Evolutionary conservation across 2,329 filamentous ascomycete genomes (phyloP).

Genomic region (Thermoascus crustaceus): DNA sequence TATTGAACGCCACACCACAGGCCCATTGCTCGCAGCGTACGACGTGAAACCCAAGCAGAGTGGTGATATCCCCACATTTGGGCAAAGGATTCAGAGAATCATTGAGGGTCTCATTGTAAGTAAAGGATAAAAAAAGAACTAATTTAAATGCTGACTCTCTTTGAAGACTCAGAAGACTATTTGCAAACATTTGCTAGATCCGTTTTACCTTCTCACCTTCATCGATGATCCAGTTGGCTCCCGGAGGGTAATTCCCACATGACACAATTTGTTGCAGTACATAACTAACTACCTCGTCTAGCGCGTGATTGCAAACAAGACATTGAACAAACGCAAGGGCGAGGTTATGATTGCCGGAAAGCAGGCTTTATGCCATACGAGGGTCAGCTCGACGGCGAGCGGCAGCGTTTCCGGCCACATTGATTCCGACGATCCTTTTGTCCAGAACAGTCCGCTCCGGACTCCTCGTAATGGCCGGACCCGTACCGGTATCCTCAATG

Average conservation of each 20-base stretch:
- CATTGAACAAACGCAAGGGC: slow-evolving; percentile 25
- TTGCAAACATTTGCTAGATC: slow-evolving; percentile 32
- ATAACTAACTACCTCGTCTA: slow-evolving; percentile 1
- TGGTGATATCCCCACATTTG: slow-evolving; percentile 13
- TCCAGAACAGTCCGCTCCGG: not conserved
- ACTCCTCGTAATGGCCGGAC: not conserved
- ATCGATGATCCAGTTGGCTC: slow-evolving; percentile 28
- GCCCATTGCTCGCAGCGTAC: slow-evolving; percentile 18
- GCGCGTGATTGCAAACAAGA: slow-evolving; percentile 26
- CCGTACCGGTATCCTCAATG: not conserved
- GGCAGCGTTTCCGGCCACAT: not conserved
- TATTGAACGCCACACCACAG: slow-evolving; percentile 17
- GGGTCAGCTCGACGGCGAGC: not conserved
- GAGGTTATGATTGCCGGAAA: slow-evolving; percentile 26
- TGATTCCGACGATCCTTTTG: slow-evolving; percentile 1
- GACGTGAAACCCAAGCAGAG: slow-evolving; percentile 16
- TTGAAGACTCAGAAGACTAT: slow-evolving; percentile 27
- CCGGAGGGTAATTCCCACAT: slow-evolving; percentile 9
- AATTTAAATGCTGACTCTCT: slow-evolving; percentile 1
- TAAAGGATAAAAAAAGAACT: not conserved
- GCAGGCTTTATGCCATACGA: slow-evolving; percentile 11
- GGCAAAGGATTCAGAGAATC: slow-evolving; percentile 12
- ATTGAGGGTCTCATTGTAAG: slow-evolving; percentile 14
- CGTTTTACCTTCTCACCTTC: slow-evolving; percentile 23
- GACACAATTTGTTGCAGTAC: too few relatives aligned